Conservation (phyloP, 2,329 filamentous ascomycete species). For the Hypoxylon sp. region DNA sequence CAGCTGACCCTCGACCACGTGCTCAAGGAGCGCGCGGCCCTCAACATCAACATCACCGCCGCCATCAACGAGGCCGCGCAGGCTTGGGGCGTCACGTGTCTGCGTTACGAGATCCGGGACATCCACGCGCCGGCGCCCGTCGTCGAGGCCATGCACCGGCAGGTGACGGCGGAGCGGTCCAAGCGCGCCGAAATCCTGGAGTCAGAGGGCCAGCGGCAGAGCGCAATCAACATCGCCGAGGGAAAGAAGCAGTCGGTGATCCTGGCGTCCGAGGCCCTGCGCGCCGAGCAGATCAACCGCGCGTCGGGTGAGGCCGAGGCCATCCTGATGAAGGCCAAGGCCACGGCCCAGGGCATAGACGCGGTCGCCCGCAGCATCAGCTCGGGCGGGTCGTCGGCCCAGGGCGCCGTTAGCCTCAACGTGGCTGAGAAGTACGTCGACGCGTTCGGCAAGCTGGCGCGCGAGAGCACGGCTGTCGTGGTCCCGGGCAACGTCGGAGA, state of each 20-base stretch:
- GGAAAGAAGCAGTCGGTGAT: constrained; percentile 98
- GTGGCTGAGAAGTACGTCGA: constrained; percentile 99
- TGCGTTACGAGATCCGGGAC: constrained; percentile 97
- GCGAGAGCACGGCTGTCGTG: constrained; percentile 94
- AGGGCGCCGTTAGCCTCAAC: constrained; percentile 84
- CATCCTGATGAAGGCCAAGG: constrained; percentile 84
- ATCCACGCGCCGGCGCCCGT: constrained; percentile 96
- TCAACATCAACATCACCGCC: constrained; percentile 98
- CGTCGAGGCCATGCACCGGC: constrained; percentile 97
- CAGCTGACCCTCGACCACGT: constrained; percentile 97
- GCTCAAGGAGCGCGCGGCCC: constrained; percentile 92
- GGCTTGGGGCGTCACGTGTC: constrained; percentile 95
- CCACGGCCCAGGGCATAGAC: constrained; percentile 89
- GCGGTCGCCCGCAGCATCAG: constrained; percentile 82
- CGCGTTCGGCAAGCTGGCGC: constrained; percentile 90
- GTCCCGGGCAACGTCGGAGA: constrained; percentile 98
- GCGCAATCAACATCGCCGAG: constrained; percentile 98
- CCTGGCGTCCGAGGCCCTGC: constrained; percentile 90
- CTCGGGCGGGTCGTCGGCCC: constrained; percentile 78
- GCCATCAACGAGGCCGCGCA: constrained; percentile 98
- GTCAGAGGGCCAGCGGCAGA: constrained; percentile 95
- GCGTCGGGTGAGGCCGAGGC: constrained; percentile 94
- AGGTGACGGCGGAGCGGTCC: constrained; percentile 95
- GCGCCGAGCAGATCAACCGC: constrained; percentile 91
- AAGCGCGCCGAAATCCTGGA: constrained; percentile 98